Evolutionary conservation across 1,284 basidiomycete genomes (phyloP), one percentile per base, ranked within the genome.

Genomic region (Pholiota adiposa): DNA sequence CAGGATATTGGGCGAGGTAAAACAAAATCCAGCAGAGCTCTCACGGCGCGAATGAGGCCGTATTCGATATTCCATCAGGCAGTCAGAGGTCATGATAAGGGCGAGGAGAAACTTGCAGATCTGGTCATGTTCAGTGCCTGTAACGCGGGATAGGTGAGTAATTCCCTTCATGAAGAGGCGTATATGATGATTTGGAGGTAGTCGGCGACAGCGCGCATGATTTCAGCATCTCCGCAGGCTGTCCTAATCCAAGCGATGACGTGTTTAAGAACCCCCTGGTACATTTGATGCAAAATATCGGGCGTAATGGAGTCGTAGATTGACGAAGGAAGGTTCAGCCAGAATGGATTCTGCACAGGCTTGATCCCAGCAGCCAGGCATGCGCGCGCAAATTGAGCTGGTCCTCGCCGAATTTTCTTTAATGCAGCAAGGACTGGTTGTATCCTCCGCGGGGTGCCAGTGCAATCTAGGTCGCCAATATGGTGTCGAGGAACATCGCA

Each of bases 181-280:
- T n/a, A 75, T 56, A 3, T 48, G 54, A 7, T 60, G 67, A 58
- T 71, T 62, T 0, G 50, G 48, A 2, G 73, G 59, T 65, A 75
- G 68, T 0, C 67, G 50, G 5, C 53, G 56, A 56, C 73, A 72
- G 0, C 66, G 63, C 14, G 34, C 49, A 56, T 77, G 16, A 77
- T 29, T 49, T 73, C 72, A 0, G 61, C 54, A 27, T 56, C 59
- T 1, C 65, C 52, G 34, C 63, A 29, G 29, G 62, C 54, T 54
- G 71, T 51, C 16, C 60, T 58, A 21, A 40, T 50, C 70, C 71
- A 76, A 4, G 64, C 69, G 3, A 73, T 65, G 1, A 75, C 66
- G 43, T 75, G 73, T 51, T 75, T 76, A 66, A 77, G 74, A 5
- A 75, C 59, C 2, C 76, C 76, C 61, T 79, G 75, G 63, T 78